Evolutionary conservation across 2,329 filamentous ascomycete species (phyloP).

Genomic region (Monosporascus sp.): DNA sequence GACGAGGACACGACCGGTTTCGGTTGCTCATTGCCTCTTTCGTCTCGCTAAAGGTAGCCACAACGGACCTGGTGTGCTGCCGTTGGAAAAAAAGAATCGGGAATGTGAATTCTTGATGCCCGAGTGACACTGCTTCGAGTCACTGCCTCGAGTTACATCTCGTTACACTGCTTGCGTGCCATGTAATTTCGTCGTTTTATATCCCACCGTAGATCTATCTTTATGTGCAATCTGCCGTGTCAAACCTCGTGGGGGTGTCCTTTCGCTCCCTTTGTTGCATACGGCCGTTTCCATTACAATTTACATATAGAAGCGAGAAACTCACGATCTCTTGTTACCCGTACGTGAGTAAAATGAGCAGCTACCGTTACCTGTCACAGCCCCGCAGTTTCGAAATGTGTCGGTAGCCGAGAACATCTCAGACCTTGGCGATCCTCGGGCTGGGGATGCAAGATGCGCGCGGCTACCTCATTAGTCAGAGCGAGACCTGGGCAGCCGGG

Average conservation of each 20-base stretch:
- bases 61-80: slow-evolving; percentile 3
- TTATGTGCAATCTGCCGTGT: not conserved
- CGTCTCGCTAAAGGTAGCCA: slow-evolving; percentile 10
- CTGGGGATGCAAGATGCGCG: not conserved
- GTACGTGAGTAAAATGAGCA: not conserved
- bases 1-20: slow-evolving; percentile 11
- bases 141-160: not conserved
- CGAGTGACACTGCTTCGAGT: not conserved
- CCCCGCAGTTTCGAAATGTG: not conserved
- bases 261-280: not conserved
- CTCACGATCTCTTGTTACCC: not conserved
- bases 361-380: not conserved
- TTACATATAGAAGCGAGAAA: not conserved
- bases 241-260: not conserved
- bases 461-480: not conserved
- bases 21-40: slow-evolving; percentile 13
- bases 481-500: not conserved
- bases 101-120: not conserved
- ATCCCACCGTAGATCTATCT: not conserved
- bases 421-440: not conserved
- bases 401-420: not conserved
- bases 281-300: not conserved
- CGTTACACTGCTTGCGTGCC: not conserved
- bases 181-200: not conserved
- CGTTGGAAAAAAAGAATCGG: not conserved